Evolutionary conservation across 345 rosid genomes (phyloP).

Genomic region (Corchorus olitorius): DNA sequence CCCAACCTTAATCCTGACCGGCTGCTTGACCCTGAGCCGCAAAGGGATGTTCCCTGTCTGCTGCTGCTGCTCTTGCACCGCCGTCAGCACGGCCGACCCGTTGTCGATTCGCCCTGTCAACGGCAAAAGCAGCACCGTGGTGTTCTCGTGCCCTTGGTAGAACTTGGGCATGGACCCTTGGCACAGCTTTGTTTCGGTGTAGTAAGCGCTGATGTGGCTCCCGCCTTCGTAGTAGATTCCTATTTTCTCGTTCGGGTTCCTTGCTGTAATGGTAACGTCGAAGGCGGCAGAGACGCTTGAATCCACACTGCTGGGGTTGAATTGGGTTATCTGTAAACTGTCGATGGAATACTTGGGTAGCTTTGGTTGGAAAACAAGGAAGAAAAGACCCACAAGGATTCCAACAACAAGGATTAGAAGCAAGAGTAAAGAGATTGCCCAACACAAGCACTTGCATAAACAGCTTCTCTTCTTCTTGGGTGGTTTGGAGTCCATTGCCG

Average conservation of each 20-base stretch:
- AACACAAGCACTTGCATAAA: slow-evolving; percentile 64
- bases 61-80: slow-evolving; percentile 45
- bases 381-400: slow-evolving; percentile 51
- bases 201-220: slow-evolving; percentile 67
- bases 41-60: slow-evolving; percentile 61
- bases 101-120: slow-evolving; percentile 59
- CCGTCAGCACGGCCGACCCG: slow-evolving; percentile 40
- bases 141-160: slow-evolving; percentile 89
- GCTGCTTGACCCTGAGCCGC: slow-evolving; percentile 66
- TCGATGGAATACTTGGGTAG: slow-evolving; percentile 70
- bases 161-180: slow-evolving; percentile 82
- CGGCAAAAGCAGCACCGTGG: slow-evolving; percentile 58
- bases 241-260: slow-evolving; percentile 71
- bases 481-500: slow-evolving; percentile 39
- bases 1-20: slow-evolving; percentile 81
- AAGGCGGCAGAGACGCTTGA: slow-evolving; percentile 59
- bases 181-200: slow-evolving; percentile 50
- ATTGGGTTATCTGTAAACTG: slow-evolving; percentile 52
- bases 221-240: slow-evolving; percentile 86
- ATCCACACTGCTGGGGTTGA: slow-evolving; percentile 33
- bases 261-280: slow-evolving; percentile 62
- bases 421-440: slow-evolving; percentile 55
- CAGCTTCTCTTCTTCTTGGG: slow-evolving; percentile 55
- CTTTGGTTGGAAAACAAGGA: slow-evolving; percentile 76
- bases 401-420: slow-evolving; percentile 52